A percentile compares a stretch with the other conserved stretches of the same genome.
Conservation (phyloP, 768 basidiomycete species). For the Lactarius psammicola region DNA sequence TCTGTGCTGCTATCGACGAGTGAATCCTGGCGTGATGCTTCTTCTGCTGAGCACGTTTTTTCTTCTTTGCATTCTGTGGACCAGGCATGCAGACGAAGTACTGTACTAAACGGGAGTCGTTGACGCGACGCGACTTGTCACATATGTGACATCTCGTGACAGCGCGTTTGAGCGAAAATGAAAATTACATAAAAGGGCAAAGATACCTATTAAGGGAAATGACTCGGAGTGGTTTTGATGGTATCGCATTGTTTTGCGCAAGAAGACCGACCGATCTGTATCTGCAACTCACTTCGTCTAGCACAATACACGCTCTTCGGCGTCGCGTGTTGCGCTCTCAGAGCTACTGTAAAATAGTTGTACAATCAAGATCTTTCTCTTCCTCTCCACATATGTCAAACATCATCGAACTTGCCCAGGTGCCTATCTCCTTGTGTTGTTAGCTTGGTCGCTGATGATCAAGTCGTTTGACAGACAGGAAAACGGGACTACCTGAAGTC, state of each 20-base stretch:
- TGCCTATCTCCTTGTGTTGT: conserved; percentile 17
- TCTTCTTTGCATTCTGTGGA: conserved; percentile 54
- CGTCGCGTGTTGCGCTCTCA: conserved; percentile 25
- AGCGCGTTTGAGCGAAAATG: neutral
- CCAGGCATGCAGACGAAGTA: conserved; percentile 61
- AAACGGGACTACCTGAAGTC: conserved; percentile 87
- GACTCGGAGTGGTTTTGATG: conserved; percentile 4
- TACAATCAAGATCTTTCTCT: conserved; percentile 20
- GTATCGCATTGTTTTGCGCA: neutral
- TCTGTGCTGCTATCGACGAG: conserved; percentile 7
- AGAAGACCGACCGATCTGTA: conserved; percentile 14
- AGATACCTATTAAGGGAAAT: conserved; percentile 14
- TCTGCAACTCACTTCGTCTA: conserved; percentile 8
- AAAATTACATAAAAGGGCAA: neutral
- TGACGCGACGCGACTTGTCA: conserved; percentile 13
- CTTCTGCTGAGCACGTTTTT: conserved; percentile 38
- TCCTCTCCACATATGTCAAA: conserved; percentile 27
- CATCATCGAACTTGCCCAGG: conserved; percentile 38
- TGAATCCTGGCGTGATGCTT: conserved; percentile 34
- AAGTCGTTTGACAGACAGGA: conserved; percentile 61
- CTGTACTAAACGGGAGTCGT: neutral
- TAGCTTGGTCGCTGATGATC: conserved; percentile 8
- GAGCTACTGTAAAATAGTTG: conserved; percentile 30
- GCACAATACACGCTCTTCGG: conserved; percentile 25
- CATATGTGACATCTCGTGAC: neutral